Conservation (phyloP, 1,284 basidiomycete species). For the Chalciporus sp. region DNA sequence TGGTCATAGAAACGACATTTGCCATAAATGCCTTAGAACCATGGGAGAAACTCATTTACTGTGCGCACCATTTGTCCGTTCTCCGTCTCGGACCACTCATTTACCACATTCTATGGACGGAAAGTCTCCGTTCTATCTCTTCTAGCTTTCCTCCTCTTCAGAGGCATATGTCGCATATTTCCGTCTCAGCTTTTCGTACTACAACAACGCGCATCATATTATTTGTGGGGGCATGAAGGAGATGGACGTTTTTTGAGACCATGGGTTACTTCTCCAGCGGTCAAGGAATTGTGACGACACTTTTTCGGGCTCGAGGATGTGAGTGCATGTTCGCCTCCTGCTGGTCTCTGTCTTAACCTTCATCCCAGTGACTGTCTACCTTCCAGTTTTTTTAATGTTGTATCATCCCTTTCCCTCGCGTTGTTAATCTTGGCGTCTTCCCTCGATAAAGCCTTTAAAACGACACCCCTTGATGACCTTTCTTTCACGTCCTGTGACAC, state of each 20-base stretch:
- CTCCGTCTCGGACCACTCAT: not conserved
- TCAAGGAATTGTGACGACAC: constrained; percentile 28
- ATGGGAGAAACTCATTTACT: constrained; percentile 59
- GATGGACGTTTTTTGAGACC: constrained; percentile 29
- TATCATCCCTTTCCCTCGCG: constrained; percentile 5
- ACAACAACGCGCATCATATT: constrained; percentile 35
- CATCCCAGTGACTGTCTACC: constrained; percentile 1
- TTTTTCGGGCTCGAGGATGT: constrained; percentile 11
- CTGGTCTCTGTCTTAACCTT: constrained; percentile 6
- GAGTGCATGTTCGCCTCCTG: constrained; percentile 3
- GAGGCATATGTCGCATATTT: constrained; percentile 30
- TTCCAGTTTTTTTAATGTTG: constrained; percentile 8
- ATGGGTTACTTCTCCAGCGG: constrained; percentile 31
- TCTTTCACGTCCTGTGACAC: not conserved
- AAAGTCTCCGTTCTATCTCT: constrained; percentile 32
- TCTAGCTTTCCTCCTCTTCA: constrained; percentile 30
- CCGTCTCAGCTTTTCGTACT: constrained; percentile 32
- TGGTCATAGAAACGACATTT: constrained; percentile 56
- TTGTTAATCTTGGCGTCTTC: not conserved
- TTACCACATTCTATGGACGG: not conserved
- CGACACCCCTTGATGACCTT: not conserved
- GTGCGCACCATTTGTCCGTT: constrained; percentile 39
- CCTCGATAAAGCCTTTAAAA: not conserved
- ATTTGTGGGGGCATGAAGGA: constrained; percentile 34
- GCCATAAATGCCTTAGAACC: constrained; percentile 56